A percentile compares a stretch with the other conserved stretches of the same genome.
phyloP scores from a whole-genome alignment of 768 basidiomycete species.

The Lactarius sanguifluus region DNA sequence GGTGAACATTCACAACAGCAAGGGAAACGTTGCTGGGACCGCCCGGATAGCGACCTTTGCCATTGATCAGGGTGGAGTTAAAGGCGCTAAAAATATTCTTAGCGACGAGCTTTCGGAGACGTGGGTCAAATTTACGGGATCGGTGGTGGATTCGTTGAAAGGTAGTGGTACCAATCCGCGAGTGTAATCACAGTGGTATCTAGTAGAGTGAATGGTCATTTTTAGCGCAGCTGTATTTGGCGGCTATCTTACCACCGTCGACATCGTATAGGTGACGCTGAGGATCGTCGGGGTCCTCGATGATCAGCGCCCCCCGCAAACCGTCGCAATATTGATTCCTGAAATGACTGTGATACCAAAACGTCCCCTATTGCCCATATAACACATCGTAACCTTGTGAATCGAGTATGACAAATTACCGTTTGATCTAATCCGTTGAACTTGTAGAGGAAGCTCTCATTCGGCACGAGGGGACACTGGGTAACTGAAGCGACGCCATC shows the following conservation, averaged over 20 bases:
- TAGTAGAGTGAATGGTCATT: constrained; percentile 28
- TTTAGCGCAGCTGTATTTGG: constrained; percentile 18
- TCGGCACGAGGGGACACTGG: constrained; percentile 30
- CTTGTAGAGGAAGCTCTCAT: constrained; percentile 16
- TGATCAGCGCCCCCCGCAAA: constrained; percentile 32
- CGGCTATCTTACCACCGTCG: constrained; percentile 37
- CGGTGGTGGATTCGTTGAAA: constrained; percentile 39
- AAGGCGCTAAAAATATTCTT: not conserved
- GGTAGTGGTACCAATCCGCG: constrained; percentile 47
- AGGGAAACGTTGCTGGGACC: constrained; percentile 5
- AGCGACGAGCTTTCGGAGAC: not conserved
- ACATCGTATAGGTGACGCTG: constrained; percentile 41
- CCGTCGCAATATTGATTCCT: not conserved
- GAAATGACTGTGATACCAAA: not conserved
- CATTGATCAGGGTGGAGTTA: constrained; percentile 17
- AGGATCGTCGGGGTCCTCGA: constrained; percentile 45
- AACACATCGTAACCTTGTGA: not conserved
- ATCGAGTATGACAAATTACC: not conserved
- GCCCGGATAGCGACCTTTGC: constrained; percentile 12
- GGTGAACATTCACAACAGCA: constrained; percentile 23
- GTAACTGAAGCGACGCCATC: constrained; percentile 26
- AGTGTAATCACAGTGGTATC: constrained; percentile 49
- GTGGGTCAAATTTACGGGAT: constrained; percentile 8
- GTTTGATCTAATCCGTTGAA: constrained; percentile 24
- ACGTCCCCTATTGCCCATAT: constrained; percentile 19